Evolutionary conservation across 768 basidiomycete species (phyloP), one percentile per base, ranked within the genome.

Genomic region (Lactifluus pinguis): DNA sequence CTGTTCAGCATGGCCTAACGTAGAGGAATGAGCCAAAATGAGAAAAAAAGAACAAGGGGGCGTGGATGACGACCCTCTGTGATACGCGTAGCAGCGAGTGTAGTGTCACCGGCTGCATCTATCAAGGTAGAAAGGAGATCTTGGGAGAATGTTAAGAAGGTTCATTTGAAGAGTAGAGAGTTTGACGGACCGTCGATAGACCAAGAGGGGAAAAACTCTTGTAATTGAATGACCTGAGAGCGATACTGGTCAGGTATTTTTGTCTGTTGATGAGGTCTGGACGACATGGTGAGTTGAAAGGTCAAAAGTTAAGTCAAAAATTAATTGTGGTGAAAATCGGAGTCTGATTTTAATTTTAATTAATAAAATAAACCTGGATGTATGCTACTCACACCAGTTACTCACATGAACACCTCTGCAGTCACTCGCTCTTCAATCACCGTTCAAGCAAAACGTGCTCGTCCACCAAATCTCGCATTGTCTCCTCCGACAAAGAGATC

Each of bases 181-280:
- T 36, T 36, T 14, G n/a, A 56, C 71, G 55, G 66, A 84, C 89
- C 89, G 67, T 90, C 87, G 65, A 75, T 76, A 68, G 86, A 80
- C 82, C 82, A 91, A 66, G 68, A 61, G 5, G 89, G 83, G 68
- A 89, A 92, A 61, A 80, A 70, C 69, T 91, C 90, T 71, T 84
- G 81, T 6, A 92, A 82, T 52, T 83, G 80, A 32, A 75, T 73
- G 9, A 83, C 80, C 66, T 89, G 76, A 0, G 73, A 17, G 53
- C 79, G 79, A 68, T 77, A 84, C 69, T 81, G 84, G 60, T 68
- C 67, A 50, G 68, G 57, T 15, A 60, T 42, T 42, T 66, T 59
- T 44, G 72, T 9, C 9, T 34, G 32, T 34, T 34, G 63, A 9
- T 65, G 49, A 32, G 68, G 45, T 49, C 34, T 25, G 25, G 25